Evolutionary conservation across 495 filamentous ascomycete genomes (phyloP).

Genomic region (Xylaria scruposa): DNA sequence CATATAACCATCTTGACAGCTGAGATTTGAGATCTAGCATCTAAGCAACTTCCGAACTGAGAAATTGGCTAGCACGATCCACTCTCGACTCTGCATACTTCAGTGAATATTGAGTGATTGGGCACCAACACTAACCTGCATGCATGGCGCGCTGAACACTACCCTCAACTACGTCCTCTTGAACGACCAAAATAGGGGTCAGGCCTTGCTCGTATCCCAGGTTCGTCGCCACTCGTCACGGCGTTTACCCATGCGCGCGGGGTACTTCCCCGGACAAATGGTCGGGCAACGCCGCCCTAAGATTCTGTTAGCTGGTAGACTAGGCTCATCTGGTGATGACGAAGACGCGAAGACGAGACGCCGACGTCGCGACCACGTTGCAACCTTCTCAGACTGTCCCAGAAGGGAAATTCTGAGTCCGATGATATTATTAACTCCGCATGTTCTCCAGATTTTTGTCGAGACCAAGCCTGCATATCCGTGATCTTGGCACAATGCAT

Average conservation of each 20-base stretch:
- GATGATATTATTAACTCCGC: slow-evolving; percentile 15
- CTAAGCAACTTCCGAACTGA: not conserved
- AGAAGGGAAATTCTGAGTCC: slow-evolving; percentile 16
- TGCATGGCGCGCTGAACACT: not conserved
- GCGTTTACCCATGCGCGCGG: not conserved
- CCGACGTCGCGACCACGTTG: slow-evolving; percentile 4
- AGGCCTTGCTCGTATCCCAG: too few species aligned
- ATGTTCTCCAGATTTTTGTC: slow-evolving; percentile 14
- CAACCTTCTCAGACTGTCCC: not conserved
- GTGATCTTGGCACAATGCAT: not conserved
- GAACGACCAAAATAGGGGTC: slow-evolving; percentile 15
- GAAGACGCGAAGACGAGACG: slow-evolving; percentile 17
- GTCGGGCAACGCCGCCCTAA: slow-evolving; percentile 21
- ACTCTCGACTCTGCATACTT: not conserved
- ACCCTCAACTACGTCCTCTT: not conserved
- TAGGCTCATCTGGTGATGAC: not conserved
- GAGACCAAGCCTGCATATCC: slow-evolving; percentile 8
- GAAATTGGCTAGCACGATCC: not conserved
- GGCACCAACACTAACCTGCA: not conserved
- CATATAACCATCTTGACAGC: not conserved
- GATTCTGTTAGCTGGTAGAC: not conserved
- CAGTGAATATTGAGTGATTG: not conserved
- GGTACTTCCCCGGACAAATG: slow-evolving; percentile 18
- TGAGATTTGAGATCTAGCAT: not conserved
- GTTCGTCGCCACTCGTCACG: not conserved